phyloP scores from a whole-genome alignment of 306 rosid genomes.

The Acacia confusa region DNA sequence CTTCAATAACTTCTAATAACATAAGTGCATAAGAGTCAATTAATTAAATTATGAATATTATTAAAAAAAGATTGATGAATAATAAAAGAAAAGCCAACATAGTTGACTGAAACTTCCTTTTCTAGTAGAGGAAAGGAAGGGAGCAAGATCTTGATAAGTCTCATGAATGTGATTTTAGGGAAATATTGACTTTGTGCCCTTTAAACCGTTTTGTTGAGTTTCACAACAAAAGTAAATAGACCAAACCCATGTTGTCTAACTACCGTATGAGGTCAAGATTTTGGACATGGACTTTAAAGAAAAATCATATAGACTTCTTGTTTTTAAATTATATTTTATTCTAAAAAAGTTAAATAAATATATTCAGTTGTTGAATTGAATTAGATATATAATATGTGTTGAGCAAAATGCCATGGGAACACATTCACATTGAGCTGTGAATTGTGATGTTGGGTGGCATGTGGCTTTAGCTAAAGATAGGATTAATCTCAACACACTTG shows the following conservation, averaged over 20 bases:
- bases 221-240: background rate
- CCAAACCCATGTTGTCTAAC: background rate
- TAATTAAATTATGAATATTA: too few relatives aligned
- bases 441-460: constrained; percentile 59
- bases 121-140: background rate
- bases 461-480: constrained; percentile 33
- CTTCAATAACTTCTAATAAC: too few relatives aligned
- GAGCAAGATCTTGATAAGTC: background rate
- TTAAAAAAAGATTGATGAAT: background rate
- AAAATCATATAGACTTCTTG: background rate
- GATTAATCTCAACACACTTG: background rate
- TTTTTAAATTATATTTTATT: background rate
- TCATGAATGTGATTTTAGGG: background rate
- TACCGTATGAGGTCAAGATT: background rate
- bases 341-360: too few relatives aligned
- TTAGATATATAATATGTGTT: background rate
- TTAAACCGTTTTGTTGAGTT: background rate
- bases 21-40: too few relatives aligned
- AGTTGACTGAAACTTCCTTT: constrained; percentile 2
- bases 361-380: background rate
- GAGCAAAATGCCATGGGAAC: too few relatives aligned
- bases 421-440: constrained; percentile 42
- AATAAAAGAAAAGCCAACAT: constrained; percentile 6
- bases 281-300: background rate
- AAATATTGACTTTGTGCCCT: background rate